Evolutionary conservation across 1,284 basidiomycete species (phyloP).

Genomic region (Porogramme epimiltina): DNA sequence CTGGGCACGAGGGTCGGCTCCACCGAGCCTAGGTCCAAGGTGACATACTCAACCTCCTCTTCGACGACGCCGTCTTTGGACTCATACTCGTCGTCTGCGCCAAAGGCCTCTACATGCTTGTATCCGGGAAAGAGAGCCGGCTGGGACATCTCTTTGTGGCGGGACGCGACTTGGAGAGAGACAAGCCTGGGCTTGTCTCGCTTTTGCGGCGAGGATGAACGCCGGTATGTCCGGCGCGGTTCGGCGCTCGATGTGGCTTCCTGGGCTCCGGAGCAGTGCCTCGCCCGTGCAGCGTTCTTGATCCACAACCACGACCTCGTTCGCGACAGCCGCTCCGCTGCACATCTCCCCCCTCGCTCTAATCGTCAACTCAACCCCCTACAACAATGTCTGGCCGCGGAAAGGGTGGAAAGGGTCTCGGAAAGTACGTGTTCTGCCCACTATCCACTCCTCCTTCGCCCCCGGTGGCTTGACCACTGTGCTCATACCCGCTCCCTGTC

Average conservation of each 20-base stretch:
- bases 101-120: conserved; percentile 62
- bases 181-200: too few species aligned
- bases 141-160: conserved; percentile 1
- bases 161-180: too few species aligned
- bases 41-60: conserved; percentile 68
- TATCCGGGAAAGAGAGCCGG: conserved; percentile 50
- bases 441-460: neutral
- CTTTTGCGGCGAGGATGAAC: too few species aligned
- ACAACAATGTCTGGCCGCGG: conserved; percentile 61
- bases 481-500: conserved; percentile 34
- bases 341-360: conserved; percentile 1
- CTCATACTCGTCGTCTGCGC: conserved; percentile 61
- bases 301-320: conserved; percentile 18
- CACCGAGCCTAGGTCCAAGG: conserved; percentile 69
- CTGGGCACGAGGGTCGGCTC: conserved; percentile 75
- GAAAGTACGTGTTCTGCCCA: conserved; percentile 25
- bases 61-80: conserved; percentile 40
- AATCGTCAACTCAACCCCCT: conserved; percentile 8
- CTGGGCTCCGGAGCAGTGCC: conserved; percentile 9
- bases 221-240: too few species aligned
- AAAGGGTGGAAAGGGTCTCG: conserved; percentile 56
- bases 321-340: conserved; percentile 3
- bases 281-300: conserved; percentile 17
- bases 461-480: neutral
- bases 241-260: too few species aligned